Evolutionary conservation across 345 rosid genomes (phyloP).

Genomic region (Hevea brasiliensis): DNA sequence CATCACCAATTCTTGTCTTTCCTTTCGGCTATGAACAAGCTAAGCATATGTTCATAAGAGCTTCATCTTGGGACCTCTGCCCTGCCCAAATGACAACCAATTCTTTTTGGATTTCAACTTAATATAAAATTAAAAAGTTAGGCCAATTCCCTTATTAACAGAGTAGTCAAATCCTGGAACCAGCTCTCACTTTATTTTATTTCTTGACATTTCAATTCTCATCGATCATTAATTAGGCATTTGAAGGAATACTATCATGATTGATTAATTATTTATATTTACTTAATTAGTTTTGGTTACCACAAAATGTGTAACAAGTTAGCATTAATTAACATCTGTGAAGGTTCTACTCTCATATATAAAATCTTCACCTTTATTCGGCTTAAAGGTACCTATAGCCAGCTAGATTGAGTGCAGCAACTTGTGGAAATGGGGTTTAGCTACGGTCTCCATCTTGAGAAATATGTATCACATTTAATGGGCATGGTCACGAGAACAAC

Average conservation of each 20-base stretch:
- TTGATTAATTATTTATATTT: background rate
- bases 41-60: too few species aligned
- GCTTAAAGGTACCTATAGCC: background rate
- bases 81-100: too few species aligned
- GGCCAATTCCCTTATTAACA: too few species aligned
- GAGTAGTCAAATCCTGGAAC: too few species aligned
- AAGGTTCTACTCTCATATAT: background rate
- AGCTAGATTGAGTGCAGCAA: slow-evolving; percentile 15
- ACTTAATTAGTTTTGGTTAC: background rate
- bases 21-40: too few species aligned
- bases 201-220: too few species aligned
- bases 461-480: slow-evolving; percentile 16
- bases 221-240: background rate
- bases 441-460: slow-evolving; percentile 20
- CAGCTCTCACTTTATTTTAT: too few species aligned
- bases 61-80: too few species aligned
- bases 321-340: background rate
- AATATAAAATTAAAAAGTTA: too few species aligned
- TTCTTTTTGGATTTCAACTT: too few species aligned
- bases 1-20: too few species aligned
- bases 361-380: background rate
- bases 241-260: background rate
- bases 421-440: slow-evolving; percentile 18
- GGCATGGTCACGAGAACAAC: slow-evolving; percentile 5
- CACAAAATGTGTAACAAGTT: background rate